Evolutionary conservation across 306 rosid genomes (phyloP).

Genomic region (Vigna radiata): DNA sequence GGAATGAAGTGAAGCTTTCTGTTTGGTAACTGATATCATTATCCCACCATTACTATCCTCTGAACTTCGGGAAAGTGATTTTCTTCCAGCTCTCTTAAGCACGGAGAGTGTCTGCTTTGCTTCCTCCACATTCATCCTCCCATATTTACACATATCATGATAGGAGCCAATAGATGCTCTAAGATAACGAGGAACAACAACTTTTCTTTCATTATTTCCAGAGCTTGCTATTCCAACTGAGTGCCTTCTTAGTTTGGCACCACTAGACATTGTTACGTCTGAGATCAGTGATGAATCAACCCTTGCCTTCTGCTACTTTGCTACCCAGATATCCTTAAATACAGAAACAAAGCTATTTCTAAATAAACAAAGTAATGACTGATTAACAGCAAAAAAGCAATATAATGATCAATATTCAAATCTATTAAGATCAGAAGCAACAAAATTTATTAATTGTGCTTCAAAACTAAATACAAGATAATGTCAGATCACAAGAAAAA

Average conservation of each 20-base stretch:
- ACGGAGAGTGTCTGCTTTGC: too few species aligned
- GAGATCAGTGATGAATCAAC: slow-evolving; percentile 41
- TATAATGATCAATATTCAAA: neutral
- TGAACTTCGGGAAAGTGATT: too few species aligned
- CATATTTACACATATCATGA: too few species aligned
- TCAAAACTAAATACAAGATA: slow-evolving; percentile 11
- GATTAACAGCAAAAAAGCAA: slow-evolving; percentile 23
- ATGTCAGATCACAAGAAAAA: neutral
- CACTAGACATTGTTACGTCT: slow-evolving; percentile 43
- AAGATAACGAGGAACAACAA: too few species aligned
- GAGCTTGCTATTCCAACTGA: too few species aligned
- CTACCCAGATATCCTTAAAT: slow-evolving; percentile 55
- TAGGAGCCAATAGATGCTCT: too few species aligned
- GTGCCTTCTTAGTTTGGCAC: slow-evolving; percentile 54
- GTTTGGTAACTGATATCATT: too few species aligned
- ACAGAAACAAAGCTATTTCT: slow-evolving; percentile 14
- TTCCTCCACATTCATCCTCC: too few species aligned
- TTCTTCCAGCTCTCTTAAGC: too few species aligned
- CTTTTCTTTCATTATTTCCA: too few species aligned
- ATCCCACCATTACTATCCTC: too few species aligned
- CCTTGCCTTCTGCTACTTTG: slow-evolving; percentile 54
- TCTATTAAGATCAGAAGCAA: neutral
- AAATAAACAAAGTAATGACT: neutral
- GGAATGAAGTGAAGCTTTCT: too few species aligned
- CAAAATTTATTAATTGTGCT: neutral